Base-by-base conservation (phyloP, 768 basidiomycete species). In the Suillus subalutaceus region DNA sequence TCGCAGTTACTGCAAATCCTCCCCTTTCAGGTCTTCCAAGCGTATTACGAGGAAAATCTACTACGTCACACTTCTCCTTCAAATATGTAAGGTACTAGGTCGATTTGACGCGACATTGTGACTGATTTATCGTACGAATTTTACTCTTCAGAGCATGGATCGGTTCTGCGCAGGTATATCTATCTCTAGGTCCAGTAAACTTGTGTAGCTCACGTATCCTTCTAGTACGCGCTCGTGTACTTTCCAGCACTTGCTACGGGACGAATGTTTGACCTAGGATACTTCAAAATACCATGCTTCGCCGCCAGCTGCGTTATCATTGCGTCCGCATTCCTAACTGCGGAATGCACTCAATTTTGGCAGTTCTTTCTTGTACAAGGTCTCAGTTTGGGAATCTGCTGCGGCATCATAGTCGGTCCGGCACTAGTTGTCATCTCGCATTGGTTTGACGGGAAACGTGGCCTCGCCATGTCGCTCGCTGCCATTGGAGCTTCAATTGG, bases 311-410 rank as follows among this genome's bases (percentile, higher is more conserved):
- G 77, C 18, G 53, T 87, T 20, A 74, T 91, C 8, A 76, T 93
- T 4, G 66, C 77, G 0, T 81, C 85, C 38, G 89, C 88, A 0
- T 86, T 93, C 70, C 79, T 93, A n/a, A 79, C 84, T 7, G 90
- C 90, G 0, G 80, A 93, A 78, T 93, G 92, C 72, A 89, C 78
- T 13, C 66, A 82, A 65, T 93, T 88, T 71, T 93, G 92, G 92
- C 90, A 93, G 7, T 90, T 93, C 69, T 70, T 93, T 30, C 81
- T 93, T 0, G 91, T 86, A 66, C 92, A 93, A 73, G 92, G 92
- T 0, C 70, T 93, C 44, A 84, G 83, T 0, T 75, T 87, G 15
- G 92, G 92, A 26, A 87, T 90, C 6, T 82, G 82, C 12, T 79
- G 79, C 40, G 90, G 91, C 3, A 76, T 88, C 9, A 79, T 92